Conservation (phyloP, 768 basidiomycete species). For the Trametes meyenii region DNA sequence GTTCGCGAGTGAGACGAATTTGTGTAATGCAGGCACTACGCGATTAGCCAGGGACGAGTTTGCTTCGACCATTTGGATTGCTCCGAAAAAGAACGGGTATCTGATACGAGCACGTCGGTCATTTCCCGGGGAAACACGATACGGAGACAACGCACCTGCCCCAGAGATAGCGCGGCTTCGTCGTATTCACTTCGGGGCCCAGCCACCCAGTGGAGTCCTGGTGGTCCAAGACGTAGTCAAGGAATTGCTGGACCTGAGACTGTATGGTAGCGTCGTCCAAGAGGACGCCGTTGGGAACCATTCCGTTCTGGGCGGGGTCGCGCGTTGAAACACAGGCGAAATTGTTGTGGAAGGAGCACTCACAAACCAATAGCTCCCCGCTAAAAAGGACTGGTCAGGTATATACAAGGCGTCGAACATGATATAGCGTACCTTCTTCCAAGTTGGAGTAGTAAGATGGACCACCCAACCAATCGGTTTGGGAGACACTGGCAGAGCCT, state of each 20-base stretch:
- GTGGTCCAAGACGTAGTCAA: conserved; percentile 52
- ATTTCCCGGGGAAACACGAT: background rate
- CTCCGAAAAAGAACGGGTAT: conserved; percentile 61
- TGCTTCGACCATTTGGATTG: conserved; percentile 57
- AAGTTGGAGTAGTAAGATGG: conserved; percentile 38
- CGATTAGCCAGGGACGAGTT: conserved; percentile 45
- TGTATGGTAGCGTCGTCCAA: conserved; percentile 49
- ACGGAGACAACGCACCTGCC: conserved; percentile 40
- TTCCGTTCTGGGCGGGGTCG: conserved; percentile 43
- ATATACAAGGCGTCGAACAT: background rate
- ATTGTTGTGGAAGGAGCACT: conserved; percentile 24
- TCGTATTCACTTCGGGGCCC: conserved; percentile 56
- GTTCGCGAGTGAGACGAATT: conserved; percentile 55
- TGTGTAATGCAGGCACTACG: conserved; percentile 54
- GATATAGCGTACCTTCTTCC: conserved; percentile 36
- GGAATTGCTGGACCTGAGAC: conserved; percentile 48
- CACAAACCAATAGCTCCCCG: conserved; percentile 63
- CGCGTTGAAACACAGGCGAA: background rate
- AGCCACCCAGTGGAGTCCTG: conserved; percentile 60
- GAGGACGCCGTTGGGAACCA: conserved; percentile 55
- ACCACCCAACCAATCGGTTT: conserved; percentile 41
- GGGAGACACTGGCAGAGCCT: conserved; percentile 29
- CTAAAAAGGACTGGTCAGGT: conserved; percentile 29
- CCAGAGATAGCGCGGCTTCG: conserved; percentile 57
- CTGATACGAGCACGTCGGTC: conserved; percentile 27